Evolutionary conservation across 192 early-diverging fungal species (phyloP).

Genomic region (Podochytrium sp.): DNA sequence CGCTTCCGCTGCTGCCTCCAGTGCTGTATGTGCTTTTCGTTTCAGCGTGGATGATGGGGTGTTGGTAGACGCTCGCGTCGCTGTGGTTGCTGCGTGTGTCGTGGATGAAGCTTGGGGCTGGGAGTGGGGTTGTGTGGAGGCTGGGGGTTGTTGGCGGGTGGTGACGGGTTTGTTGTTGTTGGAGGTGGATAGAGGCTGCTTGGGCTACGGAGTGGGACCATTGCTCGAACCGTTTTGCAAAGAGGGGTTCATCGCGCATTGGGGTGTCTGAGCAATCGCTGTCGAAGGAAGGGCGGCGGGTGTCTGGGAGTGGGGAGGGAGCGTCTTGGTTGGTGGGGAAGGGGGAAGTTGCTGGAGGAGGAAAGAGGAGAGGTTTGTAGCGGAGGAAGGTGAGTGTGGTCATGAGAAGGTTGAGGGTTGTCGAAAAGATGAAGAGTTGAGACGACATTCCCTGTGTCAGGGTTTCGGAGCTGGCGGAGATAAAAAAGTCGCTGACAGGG

Average conservation of each 20-base stretch:
- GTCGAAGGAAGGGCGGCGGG: neutral
- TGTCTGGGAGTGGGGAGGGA: neutral
- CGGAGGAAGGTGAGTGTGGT: slow-evolving; percentile 11
- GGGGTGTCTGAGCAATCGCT: neutral
- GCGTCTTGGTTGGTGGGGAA: neutral
- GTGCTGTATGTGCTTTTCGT: slow-evolving; percentile 7
- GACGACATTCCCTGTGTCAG: neutral
- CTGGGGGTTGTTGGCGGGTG: neutral
- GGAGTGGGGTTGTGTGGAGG: neutral
- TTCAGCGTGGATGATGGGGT: neutral
- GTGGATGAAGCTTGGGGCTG: slow-evolving; percentile 8
- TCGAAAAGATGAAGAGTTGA: neutral
- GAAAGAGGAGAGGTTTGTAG: neutral
- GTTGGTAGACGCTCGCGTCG: neutral
- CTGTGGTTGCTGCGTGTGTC: slow-evolving; percentile 19
- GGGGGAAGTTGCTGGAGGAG: neutral
- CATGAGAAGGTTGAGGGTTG: slow-evolving; percentile 4
- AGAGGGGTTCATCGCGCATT: neutral
- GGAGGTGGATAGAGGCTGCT: neutral
- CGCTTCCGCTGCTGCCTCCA: no score
- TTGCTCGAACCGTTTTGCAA: neutral
- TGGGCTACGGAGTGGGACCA: neutral
- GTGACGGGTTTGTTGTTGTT: neutral
- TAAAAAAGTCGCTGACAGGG: neutral
- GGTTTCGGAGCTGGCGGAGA: neutral